Base-by-base conservation (phyloP, 2,329 filamentous ascomycete genomes). In the Calycina marina region DNA sequence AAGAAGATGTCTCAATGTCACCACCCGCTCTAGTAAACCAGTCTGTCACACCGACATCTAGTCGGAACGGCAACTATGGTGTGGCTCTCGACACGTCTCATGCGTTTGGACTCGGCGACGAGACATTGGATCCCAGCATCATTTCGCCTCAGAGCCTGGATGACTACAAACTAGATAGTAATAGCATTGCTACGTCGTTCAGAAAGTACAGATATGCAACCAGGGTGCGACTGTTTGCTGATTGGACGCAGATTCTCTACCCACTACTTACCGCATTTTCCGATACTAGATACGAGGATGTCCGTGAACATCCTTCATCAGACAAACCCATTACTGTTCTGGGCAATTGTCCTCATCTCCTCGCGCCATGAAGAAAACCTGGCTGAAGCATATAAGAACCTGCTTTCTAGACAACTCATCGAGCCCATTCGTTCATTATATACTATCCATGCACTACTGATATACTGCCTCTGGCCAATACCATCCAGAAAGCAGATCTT, bases 381-480 rank as follows among this genome's bases (percentile, higher is more conserved):
- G 5, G 12, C 25, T 20, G 25, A 22, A 13, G n/a, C 25, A 14
- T 28, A 28, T 11, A 18, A 17, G 14, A 33, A n/a, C 11, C 25
- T 33, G 6, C 25, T 28, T 25, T 12, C 25, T 8, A 22, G 25
- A 13, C 31, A 33, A 6, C 18, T 28, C n/a, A 12, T 33, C 60
- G 59, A 25, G 6, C 11, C 14, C 5, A 18, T 30, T 14, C 10
- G 26, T 3, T 26, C 18, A 11, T 11, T 35, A 15, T 31, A 28
- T n/a, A 28, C 32, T 4, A 30, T 31, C 28, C 31, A 28, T 30
- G 12, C 28, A 15, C 20, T 30, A 9, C 22, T 37, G 6, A 12
- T 33, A 13, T 22, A 26, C 16, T 33, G 31, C n/a, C 25, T 28
- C 4, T 33, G 31, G 31, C 31, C 31, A 14, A 16, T 33, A 12